These are phyloP conservation scores for Graphilbum fragrans DNA, from an alignment of 2,329 filamentous ascomycete species.

Conservation along the genomic window DNA sequence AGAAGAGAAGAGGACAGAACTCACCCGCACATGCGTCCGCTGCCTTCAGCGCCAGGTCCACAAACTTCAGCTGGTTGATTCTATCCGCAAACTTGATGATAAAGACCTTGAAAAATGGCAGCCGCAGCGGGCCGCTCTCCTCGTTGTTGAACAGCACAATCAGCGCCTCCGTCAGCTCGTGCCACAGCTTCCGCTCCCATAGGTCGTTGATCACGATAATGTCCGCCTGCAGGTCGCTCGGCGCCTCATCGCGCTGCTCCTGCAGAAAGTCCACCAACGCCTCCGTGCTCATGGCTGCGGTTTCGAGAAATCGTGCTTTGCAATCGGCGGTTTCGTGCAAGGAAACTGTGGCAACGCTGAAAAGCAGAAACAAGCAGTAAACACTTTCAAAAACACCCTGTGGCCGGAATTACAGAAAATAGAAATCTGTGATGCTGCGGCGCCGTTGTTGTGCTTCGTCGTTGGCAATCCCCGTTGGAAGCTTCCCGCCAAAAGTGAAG, in stretches of 20 bases:
- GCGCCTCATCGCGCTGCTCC: constrained; percentile 77
- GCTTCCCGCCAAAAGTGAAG: no score
- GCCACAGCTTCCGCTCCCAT: constrained; percentile 99
- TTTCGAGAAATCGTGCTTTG: no score
- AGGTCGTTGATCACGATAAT: constrained; percentile 90
- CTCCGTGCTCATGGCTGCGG: constrained; percentile 61
- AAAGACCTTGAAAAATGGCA: constrained; percentile 88
- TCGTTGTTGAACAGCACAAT: constrained; percentile 78
- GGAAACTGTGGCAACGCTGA: not conserved
- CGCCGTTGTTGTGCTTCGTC: not conserved
- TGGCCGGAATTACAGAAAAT: not conserved
- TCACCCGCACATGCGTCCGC: constrained; percentile 72
- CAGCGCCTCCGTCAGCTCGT: constrained; percentile 86
- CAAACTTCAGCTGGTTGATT: constrained; percentile 97
- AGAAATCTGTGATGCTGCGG: not conserved
- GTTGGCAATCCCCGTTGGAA: no score
- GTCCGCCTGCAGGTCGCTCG: constrained; percentile 75
- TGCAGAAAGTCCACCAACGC: constrained; percentile 85
- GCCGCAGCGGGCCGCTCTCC: constrained; percentile 69
- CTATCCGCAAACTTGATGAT: constrained; percentile 94
- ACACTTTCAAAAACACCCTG: not conserved
- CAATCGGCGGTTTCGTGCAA: not conserved
- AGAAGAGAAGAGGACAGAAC: constrained; percentile 6
- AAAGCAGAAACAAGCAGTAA: no score
- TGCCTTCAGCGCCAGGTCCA: constrained; percentile 77